A percentile compares a stretch with the other conserved stretches of the same genome.
These are phyloP conservation scores for Teunomyces panamensis DNA, from an alignment of 805 yeast genomes.

Conservation along the genomic window DNA sequence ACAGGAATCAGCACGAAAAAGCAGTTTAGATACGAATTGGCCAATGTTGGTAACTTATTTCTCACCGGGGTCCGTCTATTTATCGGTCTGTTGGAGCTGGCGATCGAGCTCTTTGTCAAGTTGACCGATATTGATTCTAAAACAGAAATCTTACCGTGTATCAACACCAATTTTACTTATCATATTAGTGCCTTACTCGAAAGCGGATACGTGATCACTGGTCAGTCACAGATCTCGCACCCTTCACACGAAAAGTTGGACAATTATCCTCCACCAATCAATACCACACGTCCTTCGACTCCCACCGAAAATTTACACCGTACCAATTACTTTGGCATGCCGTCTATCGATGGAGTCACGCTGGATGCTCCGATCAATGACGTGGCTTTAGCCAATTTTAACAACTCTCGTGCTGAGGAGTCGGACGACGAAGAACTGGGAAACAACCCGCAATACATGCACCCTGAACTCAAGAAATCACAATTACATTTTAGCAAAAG, in stretches of 20 bases:
- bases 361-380: constrained; percentile 3
- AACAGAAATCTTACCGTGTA: constrained; percentile 68
- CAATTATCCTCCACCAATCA: constrained; percentile 17
- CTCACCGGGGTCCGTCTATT: constrained; percentile 79
- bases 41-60: constrained; percentile 82
- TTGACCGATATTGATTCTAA: constrained; percentile 56
- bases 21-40: constrained; percentile 70
- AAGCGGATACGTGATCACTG: constrained; percentile 74
- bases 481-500: constrained; percentile 72
- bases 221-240: constrained; percentile 92
- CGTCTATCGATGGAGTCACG: constrained; percentile 6
- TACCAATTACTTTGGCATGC: constrained; percentile 3
- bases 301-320: constrained; percentile 10
- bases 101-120: constrained; percentile 70
- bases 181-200: constrained; percentile 76
- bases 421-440: constrained; percentile 48
- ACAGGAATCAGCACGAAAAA: constrained; percentile 25
- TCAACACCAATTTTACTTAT: constrained; percentile 80
- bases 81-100: constrained; percentile 80
- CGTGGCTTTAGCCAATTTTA: constrained; percentile 3
- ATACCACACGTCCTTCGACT: constrained; percentile 15
- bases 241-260: constrained; percentile 44
- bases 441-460: constrained; percentile 66
- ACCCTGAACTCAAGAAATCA: constrained; percentile 72
- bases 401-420: background rate